phyloP scores from a whole-genome alignment of 768 basidiomycete genomes.

The Boletus tomentosulus region DNA sequence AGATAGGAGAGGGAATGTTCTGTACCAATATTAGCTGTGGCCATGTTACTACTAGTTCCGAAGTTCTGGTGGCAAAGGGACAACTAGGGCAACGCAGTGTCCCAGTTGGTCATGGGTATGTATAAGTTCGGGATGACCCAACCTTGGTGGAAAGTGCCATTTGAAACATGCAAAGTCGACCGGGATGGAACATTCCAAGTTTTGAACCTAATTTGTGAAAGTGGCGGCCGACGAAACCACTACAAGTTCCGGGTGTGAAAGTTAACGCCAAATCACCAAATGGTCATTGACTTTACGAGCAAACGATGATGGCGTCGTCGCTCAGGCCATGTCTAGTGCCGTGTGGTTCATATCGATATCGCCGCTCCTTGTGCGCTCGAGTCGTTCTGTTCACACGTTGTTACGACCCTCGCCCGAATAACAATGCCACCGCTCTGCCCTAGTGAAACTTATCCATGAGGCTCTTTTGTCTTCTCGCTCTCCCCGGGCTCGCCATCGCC shows the following conservation, averaged over 20 bases:
- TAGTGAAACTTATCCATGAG: background rate
- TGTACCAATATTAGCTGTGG: too few species aligned
- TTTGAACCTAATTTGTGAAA: too few species aligned
- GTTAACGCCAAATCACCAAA: too few species aligned
- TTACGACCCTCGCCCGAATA: background rate
- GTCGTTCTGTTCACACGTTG: background rate
- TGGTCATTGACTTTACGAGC: background rate
- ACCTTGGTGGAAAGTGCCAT: too few species aligned
- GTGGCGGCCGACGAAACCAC: too few species aligned
- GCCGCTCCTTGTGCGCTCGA: background rate
- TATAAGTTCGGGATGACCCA: too few species aligned
- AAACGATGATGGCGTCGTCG: background rate
- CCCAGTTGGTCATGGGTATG: too few species aligned
- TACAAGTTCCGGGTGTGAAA: background rate
- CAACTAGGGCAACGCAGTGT: too few species aligned
- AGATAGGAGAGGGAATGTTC: background rate
- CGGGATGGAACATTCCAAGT: too few species aligned
- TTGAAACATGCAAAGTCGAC: too few species aligned
- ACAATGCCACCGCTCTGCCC: background rate
- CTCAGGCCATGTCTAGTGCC: background rate
- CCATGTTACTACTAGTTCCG: too few species aligned
- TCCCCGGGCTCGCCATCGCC: conserved; percentile 19
- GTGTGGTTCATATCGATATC: background rate
- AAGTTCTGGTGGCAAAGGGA: too few species aligned
- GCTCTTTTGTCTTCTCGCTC: conserved; percentile 14